Base-by-base conservation (phyloP, 192 early-diverging fungal genomes). In the Linnemannia zychae region DNA sequence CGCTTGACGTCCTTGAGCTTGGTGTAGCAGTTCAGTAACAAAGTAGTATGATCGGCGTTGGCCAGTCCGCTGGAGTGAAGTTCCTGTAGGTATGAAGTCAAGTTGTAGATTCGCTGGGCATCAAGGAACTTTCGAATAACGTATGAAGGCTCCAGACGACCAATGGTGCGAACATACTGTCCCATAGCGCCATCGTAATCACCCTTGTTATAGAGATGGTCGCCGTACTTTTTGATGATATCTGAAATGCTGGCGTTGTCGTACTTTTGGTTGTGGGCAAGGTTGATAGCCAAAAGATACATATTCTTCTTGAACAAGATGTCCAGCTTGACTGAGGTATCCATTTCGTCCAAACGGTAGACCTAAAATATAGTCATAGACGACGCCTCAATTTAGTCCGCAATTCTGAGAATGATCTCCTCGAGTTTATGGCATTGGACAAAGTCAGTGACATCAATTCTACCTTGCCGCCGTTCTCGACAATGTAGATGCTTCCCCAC, bases 1-100 rank as follows among this genome's bases (percentile, higher is more conserved):
- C 93, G 78, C 66, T 91, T 91, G 22, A 96, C 94, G 87, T 97
- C 97, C 74, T 96, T 95, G 36, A 98, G 89, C 87, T 99, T 98
- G 11, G 98, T 97, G 86, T 99, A 99, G 90, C 98, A 99, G 85
- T 98, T 99, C 18, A 99, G 89, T 57, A 99, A 88, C 76, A 99
- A 88, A 2, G 98, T 99, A 0, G 98, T 99, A 85, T 99, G 98
- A 80, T 99, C 97, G 3, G 94, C 90, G 60, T 96, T 98, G 22
- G 97, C 98, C 38, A 98, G 90, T 13, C 93, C 92, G 7, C 92
- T 90, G 4, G 96, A 93, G 79, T 99, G 98, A 3, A 99, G 89
- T 57, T 94, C 94, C 88, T 99, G 96, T 57, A 99, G 88, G 77
- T 98, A 99, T 37, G 91, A 92, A 0, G 97, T 95, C 73, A 99